phyloP scores from a whole-genome alignment of 495 filamentous ascomycete genomes.

The Aspergillus ostianus region DNA sequence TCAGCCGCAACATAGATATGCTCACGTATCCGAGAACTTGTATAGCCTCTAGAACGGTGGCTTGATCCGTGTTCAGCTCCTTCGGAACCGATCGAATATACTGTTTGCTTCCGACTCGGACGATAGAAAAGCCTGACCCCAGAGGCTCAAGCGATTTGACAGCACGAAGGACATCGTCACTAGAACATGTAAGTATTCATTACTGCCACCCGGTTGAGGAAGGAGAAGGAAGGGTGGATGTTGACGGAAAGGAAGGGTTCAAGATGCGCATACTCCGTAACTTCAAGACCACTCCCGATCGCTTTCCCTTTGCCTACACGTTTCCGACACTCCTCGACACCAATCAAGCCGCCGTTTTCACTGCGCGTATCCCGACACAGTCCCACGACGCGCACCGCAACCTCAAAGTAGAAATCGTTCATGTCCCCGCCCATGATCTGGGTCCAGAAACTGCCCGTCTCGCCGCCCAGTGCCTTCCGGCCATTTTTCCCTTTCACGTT shows the following conservation, averaged over 20 bases:
- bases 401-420: conserved; percentile 97
- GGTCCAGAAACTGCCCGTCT: conserved; percentile 77
- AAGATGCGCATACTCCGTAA: conserved; percentile 55
- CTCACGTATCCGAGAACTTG: conserved; percentile 85
- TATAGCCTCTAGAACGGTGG: conserved; percentile 84
- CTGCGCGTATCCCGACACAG: conserved; percentile 81
- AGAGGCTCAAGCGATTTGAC: conserved; percentile 85
- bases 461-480: conserved; percentile 40
- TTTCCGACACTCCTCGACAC: conserved; percentile 75
- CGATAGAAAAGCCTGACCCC: conserved; percentile 79
- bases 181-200: conserved; percentile 25
- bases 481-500: conserved; percentile 55
- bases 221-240: too few species aligned
- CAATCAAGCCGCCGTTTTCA: conserved; percentile 91
- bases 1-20: conserved; percentile 88
- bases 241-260: background rate
- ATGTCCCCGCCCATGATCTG: conserved; percentile 87
- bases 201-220: background rate
- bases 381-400: conserved; percentile 91
- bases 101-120: conserved; percentile 74
- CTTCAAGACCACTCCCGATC: conserved; percentile 68
- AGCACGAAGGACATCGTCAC: conserved; percentile 88
- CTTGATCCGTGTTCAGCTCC: conserved; percentile 94
- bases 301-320: conserved; percentile 65
- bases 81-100: conserved; percentile 94